phyloP scores from a whole-genome alignment of 192 early-diverging fungal genomes.

The Backusella macrospora region DNA sequence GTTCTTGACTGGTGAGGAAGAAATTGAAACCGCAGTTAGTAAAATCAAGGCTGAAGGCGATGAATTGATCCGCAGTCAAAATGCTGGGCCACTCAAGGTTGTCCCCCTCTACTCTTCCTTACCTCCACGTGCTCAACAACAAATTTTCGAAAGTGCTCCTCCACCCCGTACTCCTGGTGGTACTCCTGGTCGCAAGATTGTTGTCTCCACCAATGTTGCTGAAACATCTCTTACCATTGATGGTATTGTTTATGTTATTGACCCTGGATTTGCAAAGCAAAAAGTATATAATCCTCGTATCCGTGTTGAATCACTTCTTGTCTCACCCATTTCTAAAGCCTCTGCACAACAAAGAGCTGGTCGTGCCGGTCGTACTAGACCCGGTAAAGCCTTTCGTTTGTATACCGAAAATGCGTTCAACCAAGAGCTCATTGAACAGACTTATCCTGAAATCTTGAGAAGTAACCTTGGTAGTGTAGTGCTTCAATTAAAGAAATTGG shows the following conservation, averaged over 20 bases:
- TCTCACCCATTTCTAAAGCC: slow-evolving; percentile 93
- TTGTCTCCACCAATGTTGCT: slow-evolving; percentile 97
- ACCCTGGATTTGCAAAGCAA: slow-evolving; percentile 99
- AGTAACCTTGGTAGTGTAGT: slow-evolving; percentile 97
- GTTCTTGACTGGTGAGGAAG: slow-evolving; percentile 98
- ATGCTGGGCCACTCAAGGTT: slow-evolving; percentile 81
- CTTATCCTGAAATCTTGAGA: slow-evolving; percentile 97
- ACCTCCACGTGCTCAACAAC: slow-evolving; percentile 87
- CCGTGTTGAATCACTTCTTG: slow-evolving; percentile 92
- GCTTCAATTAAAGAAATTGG: slow-evolving; percentile 96
- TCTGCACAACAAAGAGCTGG: slow-evolving; percentile 97
- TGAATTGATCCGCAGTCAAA: slow-evolving; percentile 59
- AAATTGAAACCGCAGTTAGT: slow-evolving; percentile 95
- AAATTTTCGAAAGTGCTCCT: slow-evolving; percentile 93
- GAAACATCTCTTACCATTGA: slow-evolving; percentile 99
- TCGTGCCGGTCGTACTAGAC: slow-evolving; percentile 97
- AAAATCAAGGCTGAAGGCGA: slow-evolving; percentile 81
- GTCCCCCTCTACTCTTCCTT: slow-evolving; percentile 92
- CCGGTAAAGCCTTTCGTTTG: slow-evolving; percentile 96
- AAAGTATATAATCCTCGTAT: slow-evolving; percentile 99
- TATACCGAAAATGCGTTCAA: slow-evolving; percentile 97
- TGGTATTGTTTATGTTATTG: slow-evolving; percentile 98
- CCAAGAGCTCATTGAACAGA: slow-evolving; percentile 94
- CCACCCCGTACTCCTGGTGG: slow-evolving; percentile 76
- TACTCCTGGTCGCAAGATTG: slow-evolving; percentile 91